Percentiles rank a stretch among this genome's conserved stretches.
Conservation (phyloP, 2,329 filamentous ascomycete species). For the Coniochaeta sp. region DNA sequence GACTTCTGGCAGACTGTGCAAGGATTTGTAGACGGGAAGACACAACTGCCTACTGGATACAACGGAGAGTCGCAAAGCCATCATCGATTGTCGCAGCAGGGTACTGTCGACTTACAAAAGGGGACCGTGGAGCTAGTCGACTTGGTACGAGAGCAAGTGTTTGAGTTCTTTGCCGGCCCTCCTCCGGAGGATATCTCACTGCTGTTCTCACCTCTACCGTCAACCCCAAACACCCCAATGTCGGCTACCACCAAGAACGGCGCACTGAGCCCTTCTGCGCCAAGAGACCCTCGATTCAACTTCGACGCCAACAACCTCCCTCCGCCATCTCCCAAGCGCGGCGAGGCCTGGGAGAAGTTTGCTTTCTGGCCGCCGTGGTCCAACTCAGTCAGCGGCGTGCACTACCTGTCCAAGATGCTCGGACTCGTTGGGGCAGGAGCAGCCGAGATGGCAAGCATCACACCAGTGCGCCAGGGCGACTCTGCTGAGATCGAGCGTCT, state of each 20-base stretch:
- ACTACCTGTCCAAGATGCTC: conserved; percentile 80
- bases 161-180: conserved; percentile 76
- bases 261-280: conserved; percentile 44
- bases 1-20: conserved; percentile 93
- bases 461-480: conserved; percentile 50
- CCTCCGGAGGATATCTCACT: conserved; percentile 87
- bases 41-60: conserved; percentile 76
- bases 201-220: conserved; percentile 72
- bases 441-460: conserved; percentile 73
- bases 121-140: conserved; percentile 77
- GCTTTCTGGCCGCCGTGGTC: conserved; percentile 95
- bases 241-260: conserved; percentile 33
- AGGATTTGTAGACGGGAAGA: conserved; percentile 80
- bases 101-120: conserved; percentile 64
- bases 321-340: conserved; percentile 66
- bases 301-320: conserved; percentile 73
- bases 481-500: conserved; percentile 61
- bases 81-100: conserved; percentile 68
- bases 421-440: conserved; percentile 78
- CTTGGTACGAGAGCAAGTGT: conserved; percentile 71
- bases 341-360: conserved; percentile 85
- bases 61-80: conserved; percentile 75
- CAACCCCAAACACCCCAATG: conserved; percentile 60
- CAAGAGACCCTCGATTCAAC: conserved; percentile 67
- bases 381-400: conserved; percentile 85